Base-by-base conservation (phyloP, 2,329 filamentous ascomycete genomes). In the Cyclaneusma minus region DNA sequence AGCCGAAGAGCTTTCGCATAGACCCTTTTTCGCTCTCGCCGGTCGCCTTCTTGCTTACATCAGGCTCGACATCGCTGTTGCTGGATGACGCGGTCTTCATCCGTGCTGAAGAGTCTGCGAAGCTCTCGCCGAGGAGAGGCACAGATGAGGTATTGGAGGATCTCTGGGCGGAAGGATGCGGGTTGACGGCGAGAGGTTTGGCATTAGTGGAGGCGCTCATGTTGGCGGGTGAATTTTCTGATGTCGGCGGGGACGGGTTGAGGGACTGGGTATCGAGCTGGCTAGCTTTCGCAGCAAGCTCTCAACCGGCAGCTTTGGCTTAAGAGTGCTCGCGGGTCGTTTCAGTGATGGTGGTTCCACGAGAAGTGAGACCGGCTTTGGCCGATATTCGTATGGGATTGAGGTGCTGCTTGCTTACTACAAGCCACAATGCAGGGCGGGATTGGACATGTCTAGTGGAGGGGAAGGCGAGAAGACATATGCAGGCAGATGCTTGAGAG, bases 1-100 rank as follows among this genome's bases (percentile, higher is more conserved):
- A 63, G 4, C 64, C 61, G 47, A 73, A 74, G 15, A 75, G 51
- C 32, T 60, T 58, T 35, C 66, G 57, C 49, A 65, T 72, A 48
- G 66, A 64, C 29, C 41, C 37, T 37, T 60, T 62, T 13, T 38
- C 38, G 16, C 49, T 51, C 26, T 44, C 44, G 39, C 53, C 52
- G 16, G 35, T 31, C 21, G 35, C 22, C 4, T 31, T 34, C n/a
- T 50, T 27, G 28, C 22, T 21, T 13, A 20, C 25, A 21, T 41
- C 41, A n/a, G 27, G 25, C 23, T 46, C 41, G 13, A 28, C 18
- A 31, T 44, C 40, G 25, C 39, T 42, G 29, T 31, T 41, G 11
- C 40, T 35, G 12, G 35, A 31, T 26, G 40, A 37, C 30, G 35
- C 38, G 7, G 36, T 32, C 16, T 34, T 25, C 15, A 31, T 31